Base-by-base conservation (phyloP, 208 protist genomes). In the Plasmodiophora brassicae region DNA sequence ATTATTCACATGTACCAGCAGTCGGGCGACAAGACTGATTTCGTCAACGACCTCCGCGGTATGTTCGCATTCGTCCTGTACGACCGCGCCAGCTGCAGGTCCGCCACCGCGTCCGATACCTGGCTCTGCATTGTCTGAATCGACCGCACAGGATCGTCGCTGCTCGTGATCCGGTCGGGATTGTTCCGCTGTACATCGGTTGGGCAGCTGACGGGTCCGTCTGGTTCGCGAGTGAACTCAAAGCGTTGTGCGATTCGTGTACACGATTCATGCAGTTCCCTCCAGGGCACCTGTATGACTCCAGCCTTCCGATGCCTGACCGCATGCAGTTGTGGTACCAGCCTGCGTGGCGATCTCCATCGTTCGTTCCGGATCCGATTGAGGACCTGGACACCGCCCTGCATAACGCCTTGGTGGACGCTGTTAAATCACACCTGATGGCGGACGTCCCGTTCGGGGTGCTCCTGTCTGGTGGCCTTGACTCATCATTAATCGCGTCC, bases 391-490 rank as follows among this genome's bases (percentile, higher is more conserved):
- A 57, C 20, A 25, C 25, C 25, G 32, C 20, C 10, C 5, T 78
- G n/a, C 65, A 38, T 32, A 32, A 78, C 20, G 65, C 65, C 10
- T 38, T 78, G 20, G 41, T 32, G 32, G n/a, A 78, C 5, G 5
- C 65, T 38, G 65, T 78, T 78, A 8, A 32, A n/a, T 90, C 89
- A 43, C 84, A 90, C 36, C 86, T 94, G 71, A 94, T 94, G 92
- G 78, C 89, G 57, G 94, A 96, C 87, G 94, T 96, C 32, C 94
- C 94, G 28, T 96, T 92, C 83, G 95, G 94, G 87, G 95, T 97
- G 0, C 93, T 96, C 1, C 92, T 97, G 38, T 94, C 92, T 1
- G 83, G 86, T 45, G 94, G 94, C 39, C 87, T 96, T 35, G 94
- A 96, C 85, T 95, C 93, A 25, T 91, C 39, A 38, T 87, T 44